These are phyloP conservation scores for Elsinoe fawcettii DNA, from an alignment of 2,329 filamentous ascomycete species.

Conservation along the genomic window DNA sequence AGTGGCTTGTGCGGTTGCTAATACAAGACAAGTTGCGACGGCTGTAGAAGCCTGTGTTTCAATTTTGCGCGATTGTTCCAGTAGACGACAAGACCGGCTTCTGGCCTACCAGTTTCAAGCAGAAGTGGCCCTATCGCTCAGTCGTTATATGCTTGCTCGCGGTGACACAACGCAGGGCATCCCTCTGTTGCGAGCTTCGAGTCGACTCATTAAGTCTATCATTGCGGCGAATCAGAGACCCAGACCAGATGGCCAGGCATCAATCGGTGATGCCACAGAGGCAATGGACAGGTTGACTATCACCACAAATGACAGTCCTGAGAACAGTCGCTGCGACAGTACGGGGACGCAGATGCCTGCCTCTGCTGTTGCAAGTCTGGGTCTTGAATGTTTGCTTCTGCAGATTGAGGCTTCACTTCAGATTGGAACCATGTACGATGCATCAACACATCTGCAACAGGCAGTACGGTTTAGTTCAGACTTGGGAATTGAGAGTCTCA, in stretches of 20 bases:
- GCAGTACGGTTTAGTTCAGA: not conserved
- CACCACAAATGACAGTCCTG: not conserved
- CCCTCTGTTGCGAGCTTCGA: not conserved
- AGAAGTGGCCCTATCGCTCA: not conserved
- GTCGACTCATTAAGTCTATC: conserved; percentile 3
- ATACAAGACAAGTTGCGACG: not conserved
- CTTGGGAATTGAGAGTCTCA: not conserved
- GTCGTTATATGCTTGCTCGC: not conserved
- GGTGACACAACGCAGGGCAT: not conserved
- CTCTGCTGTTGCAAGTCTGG: not conserved
- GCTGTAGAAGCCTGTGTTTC: not conserved
- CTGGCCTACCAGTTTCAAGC: not conserved
- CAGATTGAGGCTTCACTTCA: not conserved
- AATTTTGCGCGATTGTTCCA: not conserved
- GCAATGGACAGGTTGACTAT: not conserved
- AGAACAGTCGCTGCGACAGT: not conserved
- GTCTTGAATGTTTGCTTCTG: not conserved
- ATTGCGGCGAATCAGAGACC: not conserved
- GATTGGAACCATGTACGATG: not conserved
- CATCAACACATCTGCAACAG: not conserved
- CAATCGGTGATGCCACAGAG: not conserved
- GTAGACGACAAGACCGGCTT: not conserved
- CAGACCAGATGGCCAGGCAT: not conserved
- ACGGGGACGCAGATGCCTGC: not conserved
- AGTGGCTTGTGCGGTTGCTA: not conserved